phyloP scores from a whole-genome alignment of 2,329 filamentous ascomycete species.

The Penicillium rolfsii region DNA sequence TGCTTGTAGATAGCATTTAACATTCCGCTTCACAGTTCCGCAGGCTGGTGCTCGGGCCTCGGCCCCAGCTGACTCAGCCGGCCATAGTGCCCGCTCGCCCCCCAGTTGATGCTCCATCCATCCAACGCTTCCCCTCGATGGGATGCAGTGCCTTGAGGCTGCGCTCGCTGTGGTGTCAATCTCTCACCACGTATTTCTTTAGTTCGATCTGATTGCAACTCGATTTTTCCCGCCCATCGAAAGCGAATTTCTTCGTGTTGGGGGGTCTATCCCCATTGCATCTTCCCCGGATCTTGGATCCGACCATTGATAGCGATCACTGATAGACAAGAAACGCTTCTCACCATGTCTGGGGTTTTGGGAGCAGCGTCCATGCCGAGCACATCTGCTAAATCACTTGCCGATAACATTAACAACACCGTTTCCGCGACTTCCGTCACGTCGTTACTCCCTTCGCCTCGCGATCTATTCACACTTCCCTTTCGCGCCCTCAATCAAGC shows the following conservation, averaged over 20 bases:
- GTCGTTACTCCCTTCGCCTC: constrained; percentile 34
- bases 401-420: constrained; percentile 29
- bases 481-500: constrained; percentile 42
- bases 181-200: neutral
- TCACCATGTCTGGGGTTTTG: constrained; percentile 33
- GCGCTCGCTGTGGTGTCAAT: constrained; percentile 20
- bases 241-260: constrained; percentile 11
- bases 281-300: constrained; percentile 23
- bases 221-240: neutral
- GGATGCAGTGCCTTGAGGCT: constrained; percentile 21
- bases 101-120: constrained; percentile 5
- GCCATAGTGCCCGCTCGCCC: constrained; percentile 14
- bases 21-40: neutral
- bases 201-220: neutral
- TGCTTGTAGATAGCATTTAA: neutral
- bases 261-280: constrained; percentile 23
- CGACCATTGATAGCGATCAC: constrained; percentile 18
- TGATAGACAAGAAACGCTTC: constrained; percentile 11
- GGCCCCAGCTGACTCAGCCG: constrained; percentile 25
- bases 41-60: neutral
- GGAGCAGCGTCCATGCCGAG: constrained; percentile 25
- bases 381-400: constrained; percentile 26
- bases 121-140: constrained; percentile 13
- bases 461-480: constrained; percentile 41
- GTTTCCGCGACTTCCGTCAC: constrained; percentile 21